Percentiles rank a stretch among this genome's conserved stretches.
phyloP scores from a whole-genome alignment of 192 early-diverging fungal species.

The Coemansia sp. region DNA sequence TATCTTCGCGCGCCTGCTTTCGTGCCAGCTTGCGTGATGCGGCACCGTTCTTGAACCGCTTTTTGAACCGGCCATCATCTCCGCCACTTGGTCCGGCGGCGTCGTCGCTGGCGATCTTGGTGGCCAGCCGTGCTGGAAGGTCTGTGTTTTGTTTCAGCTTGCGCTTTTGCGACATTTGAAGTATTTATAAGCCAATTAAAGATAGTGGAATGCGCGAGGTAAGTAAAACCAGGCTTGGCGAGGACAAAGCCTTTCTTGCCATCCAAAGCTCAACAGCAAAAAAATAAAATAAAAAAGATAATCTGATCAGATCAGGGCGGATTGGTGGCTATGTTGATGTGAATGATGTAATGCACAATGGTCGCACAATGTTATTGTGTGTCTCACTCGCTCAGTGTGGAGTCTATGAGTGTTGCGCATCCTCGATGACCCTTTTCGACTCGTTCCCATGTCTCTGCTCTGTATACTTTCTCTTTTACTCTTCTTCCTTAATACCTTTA shows the following conservation, averaged over 20 bases:
- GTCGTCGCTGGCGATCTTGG: constrained; percentile 14
- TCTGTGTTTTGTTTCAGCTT: constrained; percentile 39
- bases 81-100: not conserved
- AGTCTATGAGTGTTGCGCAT: not conserved
- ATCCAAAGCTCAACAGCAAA: not conserved
- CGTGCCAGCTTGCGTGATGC: constrained; percentile 46
- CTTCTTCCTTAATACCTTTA: not conserved
- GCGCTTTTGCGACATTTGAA: constrained; percentile 43
- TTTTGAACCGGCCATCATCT: constrained; percentile 37
- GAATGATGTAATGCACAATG: not conserved
- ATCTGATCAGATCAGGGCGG: not conserved
- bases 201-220: not conserved
- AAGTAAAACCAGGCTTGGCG: not conserved
- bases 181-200: not conserved
- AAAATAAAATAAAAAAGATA: not conserved
- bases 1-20: constrained; percentile 54
- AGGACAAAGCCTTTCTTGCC: not conserved
- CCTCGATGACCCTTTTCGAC: not conserved
- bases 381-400: not conserved
- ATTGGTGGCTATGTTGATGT: not conserved
- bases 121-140: constrained; percentile 28
- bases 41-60: constrained; percentile 36
- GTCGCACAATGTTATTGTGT: not conserved
- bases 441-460: not conserved
- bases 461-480: not conserved